Conservation (phyloP, 1,284 basidiomycete species). For the Moesziomyces sp. region DNA sequence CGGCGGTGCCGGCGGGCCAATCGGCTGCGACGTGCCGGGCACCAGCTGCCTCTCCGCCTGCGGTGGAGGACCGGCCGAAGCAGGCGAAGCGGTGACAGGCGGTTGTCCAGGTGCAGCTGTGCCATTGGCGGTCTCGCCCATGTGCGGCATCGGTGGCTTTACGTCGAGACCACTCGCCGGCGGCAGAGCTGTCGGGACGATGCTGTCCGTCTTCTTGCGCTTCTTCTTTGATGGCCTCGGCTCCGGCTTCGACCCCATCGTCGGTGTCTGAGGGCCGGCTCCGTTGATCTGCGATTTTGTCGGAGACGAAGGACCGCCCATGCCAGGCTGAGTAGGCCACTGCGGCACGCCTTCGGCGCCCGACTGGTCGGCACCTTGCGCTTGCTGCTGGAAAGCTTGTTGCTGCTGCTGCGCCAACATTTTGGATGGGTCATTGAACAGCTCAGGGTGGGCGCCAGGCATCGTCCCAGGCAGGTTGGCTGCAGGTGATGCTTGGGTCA, state of each 20-base stretch:
- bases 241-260: constrained; percentile 26
- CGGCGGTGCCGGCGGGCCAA: constrained; percentile 34
- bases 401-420: constrained; percentile 28
- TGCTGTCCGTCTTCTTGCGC: constrained; percentile 42
- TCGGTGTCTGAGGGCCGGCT: constrained; percentile 22
- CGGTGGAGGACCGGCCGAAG: constrained; percentile 4
- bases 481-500: constrained; percentile 24
- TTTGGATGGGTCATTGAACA: constrained; percentile 21
- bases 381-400: constrained; percentile 10
- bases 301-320: constrained; percentile 28
- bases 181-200: constrained; percentile 16
- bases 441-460: constrained; percentile 24
- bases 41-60: constrained; percentile 32
- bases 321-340: constrained; percentile 36
- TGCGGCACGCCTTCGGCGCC: constrained; percentile 25
- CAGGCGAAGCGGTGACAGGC: constrained; percentile 5
- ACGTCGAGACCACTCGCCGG: constrained; percentile 18
- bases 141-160: constrained; percentile 30
- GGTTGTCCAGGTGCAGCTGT: constrained; percentile 14
- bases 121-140: constrained; percentile 15
- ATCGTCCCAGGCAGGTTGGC: constrained; percentile 23
- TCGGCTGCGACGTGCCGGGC: constrained; percentile 38
- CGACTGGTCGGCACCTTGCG: constrained; percentile 13
- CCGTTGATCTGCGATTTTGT: constrained; percentile 27
- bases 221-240: constrained; percentile 40